A percentile compares a stretch with the other conserved stretches of the same genome.
Conservation (phyloP, 1,284 basidiomycete genomes). For the Cerrena zonata region DNA sequence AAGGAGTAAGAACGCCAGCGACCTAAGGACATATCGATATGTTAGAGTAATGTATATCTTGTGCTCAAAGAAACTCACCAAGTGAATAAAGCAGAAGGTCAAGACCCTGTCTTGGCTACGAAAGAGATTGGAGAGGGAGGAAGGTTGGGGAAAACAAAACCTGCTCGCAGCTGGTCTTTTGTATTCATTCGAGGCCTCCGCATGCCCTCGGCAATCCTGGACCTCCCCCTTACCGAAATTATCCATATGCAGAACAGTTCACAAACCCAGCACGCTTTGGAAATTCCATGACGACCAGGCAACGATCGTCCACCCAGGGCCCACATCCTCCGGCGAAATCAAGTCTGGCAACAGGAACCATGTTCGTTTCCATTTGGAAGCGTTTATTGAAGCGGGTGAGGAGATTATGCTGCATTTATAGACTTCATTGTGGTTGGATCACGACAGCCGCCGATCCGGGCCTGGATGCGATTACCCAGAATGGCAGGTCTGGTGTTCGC, state of each 20-base stretch:
- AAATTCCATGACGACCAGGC: not conserved
- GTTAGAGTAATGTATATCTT: not conserved
- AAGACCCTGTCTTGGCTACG: slow-evolving; percentile 54
- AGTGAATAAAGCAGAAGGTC: slow-evolving; percentile 28
- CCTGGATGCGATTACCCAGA: no score
- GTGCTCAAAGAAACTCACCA: slow-evolving; percentile 6
- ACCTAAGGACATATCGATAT: slow-evolving; percentile 14
- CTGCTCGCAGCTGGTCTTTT: not conserved
- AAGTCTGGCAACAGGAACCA: no score
- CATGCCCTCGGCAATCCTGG: not conserved
- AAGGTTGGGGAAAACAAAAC: not conserved
- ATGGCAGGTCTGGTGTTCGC: no score
- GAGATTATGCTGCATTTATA: no score
- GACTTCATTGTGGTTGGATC: no score
- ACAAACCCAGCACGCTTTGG: not conserved
- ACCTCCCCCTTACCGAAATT: not conserved
- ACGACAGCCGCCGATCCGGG: no score
- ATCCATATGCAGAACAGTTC: not conserved
- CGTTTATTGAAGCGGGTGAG: no score
- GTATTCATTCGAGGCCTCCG: not conserved
- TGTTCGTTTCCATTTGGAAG: no score
- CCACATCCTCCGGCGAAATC: no score
- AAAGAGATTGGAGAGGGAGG: slow-evolving; percentile 25
- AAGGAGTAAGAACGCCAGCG: slow-evolving; percentile 25
- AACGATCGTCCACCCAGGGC: no score